Evolutionary conservation across 164 flowering plant genomes (phyloP).

Genomic region (Vitis cinerea): DNA sequence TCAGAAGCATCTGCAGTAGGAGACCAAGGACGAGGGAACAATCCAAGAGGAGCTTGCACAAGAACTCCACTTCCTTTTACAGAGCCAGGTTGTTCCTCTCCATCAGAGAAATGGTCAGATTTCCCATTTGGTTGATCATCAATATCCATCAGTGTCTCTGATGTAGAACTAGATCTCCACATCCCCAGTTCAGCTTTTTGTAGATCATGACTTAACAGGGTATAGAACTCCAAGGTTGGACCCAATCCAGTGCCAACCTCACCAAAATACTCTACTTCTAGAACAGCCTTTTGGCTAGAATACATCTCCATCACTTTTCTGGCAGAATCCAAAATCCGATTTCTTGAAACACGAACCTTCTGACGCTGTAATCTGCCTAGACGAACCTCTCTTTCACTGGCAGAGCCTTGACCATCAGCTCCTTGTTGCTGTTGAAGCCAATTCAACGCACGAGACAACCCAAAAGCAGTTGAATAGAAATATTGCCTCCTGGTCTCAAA

Average conservation of each 20-base stretch:
- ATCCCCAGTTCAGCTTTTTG: constrained; percentile 73
- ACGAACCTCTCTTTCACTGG: constrained; percentile 83
- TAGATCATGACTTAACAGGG: constrained; percentile 88
- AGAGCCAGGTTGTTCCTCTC: no score
- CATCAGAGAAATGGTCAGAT: constrained; percentile 14
- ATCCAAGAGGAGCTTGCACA: constrained; percentile 83
- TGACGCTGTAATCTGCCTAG: constrained; percentile 91
- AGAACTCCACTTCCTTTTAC: constrained; percentile 19
- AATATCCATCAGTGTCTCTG: constrained; percentile 59
- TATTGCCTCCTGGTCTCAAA: constrained; percentile 93
- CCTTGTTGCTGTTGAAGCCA: constrained; percentile 97
- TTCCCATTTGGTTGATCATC: constrained; percentile 44
- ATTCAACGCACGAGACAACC: constrained; percentile 84
- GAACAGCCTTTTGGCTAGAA: constrained; percentile 93
- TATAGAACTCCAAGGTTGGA: constrained; percentile 95
- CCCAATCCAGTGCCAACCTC: constrained; percentile 99
- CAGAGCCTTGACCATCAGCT: constrained; percentile 73
- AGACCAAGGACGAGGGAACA: constrained; percentile 97
- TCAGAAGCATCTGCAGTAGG: constrained; percentile 66
- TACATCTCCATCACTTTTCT: constrained; percentile 99
- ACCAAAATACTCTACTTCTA: constrained; percentile 98
- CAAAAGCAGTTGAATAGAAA: constrained; percentile 98
- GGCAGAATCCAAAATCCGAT: constrained; percentile 93
- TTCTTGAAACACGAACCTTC: constrained; percentile 94
- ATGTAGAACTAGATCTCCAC: constrained; percentile 76